A percentile compares a stretch with the other conserved stretches of the same genome.
phyloP scores from a whole-genome alignment of 2,329 filamentous ascomycete species.

The Alternaria panax region DNA sequence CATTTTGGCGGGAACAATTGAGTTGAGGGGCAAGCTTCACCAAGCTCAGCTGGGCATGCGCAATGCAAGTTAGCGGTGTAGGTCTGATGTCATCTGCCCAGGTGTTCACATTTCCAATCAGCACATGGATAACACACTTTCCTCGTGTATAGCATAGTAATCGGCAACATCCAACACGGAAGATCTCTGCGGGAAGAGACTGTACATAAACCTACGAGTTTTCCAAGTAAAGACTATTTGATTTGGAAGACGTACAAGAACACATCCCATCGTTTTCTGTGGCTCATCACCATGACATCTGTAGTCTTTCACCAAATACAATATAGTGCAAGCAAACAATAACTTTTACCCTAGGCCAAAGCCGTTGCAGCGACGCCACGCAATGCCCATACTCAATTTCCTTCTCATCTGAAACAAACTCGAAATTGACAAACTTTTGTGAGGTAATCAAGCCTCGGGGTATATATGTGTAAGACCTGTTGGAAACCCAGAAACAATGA shows the following conservation, averaged over 20 bases:
- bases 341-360: not conserved
- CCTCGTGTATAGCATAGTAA: not conserved
- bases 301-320: not conserved
- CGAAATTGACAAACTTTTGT: constrained; percentile 11
- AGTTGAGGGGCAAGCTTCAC: constrained; percentile 14
- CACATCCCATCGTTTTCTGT: not conserved
- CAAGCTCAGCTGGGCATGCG: constrained; percentile 11
- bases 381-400: constrained; percentile 8
- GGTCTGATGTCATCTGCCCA: constrained; percentile 2
- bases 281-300: not conserved
- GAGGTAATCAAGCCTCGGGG: constrained; percentile 10
- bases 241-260: not conserved
- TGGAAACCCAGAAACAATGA: constrained; percentile 13
- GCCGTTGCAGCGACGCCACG: constrained; percentile 3
- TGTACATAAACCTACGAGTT: not conserved
- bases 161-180: not conserved
- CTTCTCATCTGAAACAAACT: not conserved
- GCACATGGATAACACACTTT: not conserved
- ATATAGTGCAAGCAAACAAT: not conserved
- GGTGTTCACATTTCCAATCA: not conserved
- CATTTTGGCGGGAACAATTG: constrained; percentile 3
- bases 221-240: not conserved
- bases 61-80: not conserved
- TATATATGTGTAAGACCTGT: constrained; percentile 12
- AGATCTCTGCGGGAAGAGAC: not conserved